Evolutionary conservation across 768 basidiomycete species (phyloP), one percentile per base, ranked within the genome.

Genomic region (Polyporus arcularius): DNA sequence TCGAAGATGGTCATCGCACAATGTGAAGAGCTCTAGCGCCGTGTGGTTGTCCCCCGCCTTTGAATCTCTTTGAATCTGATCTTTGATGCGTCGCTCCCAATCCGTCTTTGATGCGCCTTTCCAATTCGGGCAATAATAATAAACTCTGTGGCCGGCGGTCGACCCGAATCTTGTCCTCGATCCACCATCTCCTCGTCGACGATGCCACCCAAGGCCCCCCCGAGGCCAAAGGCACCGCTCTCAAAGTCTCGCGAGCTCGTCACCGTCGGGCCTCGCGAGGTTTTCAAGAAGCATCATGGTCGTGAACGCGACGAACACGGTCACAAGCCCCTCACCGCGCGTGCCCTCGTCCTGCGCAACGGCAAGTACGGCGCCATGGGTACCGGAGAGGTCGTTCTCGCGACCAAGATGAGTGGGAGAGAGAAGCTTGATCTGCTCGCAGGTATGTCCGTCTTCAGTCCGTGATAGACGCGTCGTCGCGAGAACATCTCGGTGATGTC

Each of bases 351-450:
- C 57, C 73, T 92, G 63, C 83, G 91, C 63, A 88, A 90, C 67
- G 88, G 87, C 43, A 92, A 90, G 68, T 74, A 87, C 73, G 90
- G 89, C 12, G 79, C 88, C 31, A 80, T 80, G 55, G 90, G 90
- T 43, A 84, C 85, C 5, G 89, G 89, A 16, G 89, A 91, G 72
- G 18, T 91, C 47, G 71, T 86, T 49, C 72, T 82, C 48, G 76
- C 78, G 55, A 81, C 75, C 28, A 88, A 80, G 68, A 82, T 90
- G 63, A 85, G 81, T 51, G 92, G 92, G 1, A 81, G 88, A 67
- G 91, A 92, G 73, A 92, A 92, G 68, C 78, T 94, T 32, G 89
- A 91, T 71, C 79, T 92, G 28, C 75, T 92, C 32, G 89, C 89
- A 65, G 90, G 92, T 89, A 68, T 60, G 76, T 73, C 38, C 26